Conservation (phyloP, 768 basidiomycete genomes). For the Strobilomyces echinocephalus region DNA sequence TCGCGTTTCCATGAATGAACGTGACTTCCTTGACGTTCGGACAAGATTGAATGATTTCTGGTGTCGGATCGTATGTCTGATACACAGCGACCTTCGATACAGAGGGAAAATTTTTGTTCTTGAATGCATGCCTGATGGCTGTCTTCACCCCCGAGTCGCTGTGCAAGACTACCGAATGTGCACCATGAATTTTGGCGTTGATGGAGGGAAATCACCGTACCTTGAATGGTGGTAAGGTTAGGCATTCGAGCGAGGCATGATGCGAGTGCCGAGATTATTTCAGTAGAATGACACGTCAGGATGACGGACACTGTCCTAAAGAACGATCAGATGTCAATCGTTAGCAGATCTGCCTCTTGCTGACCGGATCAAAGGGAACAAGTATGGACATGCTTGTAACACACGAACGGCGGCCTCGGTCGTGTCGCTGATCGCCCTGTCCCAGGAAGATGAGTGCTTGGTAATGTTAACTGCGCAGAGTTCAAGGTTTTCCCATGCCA, state of each 20-base stretch:
- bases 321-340: neutral
- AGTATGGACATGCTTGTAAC: conserved; percentile 1
- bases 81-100: conserved; percentile 4
- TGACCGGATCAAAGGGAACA: conserved; percentile 5
- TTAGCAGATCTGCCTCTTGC: neutral
- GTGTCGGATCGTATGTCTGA: neutral
- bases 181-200: neutral
- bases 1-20: too few species aligned
- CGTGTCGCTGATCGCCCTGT: neutral
- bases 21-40: neutral
- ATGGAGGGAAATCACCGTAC: neutral
- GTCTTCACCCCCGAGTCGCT: neutral
- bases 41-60: conserved; percentile 11
- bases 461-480: conserved; percentile 1
- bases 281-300: neutral
- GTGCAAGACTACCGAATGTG: neutral
- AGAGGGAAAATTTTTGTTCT: conserved; percentile 3
- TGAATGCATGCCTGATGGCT: conserved; percentile 5
- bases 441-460: too few species aligned
- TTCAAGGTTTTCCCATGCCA: conserved; percentile 14
- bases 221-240: conserved; percentile 7
- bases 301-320: conserved; percentile 2
- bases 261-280: conserved; percentile 10
- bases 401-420: neutral
- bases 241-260: neutral